Base-by-base conservation (phyloP, 768 basidiomycete genomes). In the Calocera viscosa region DNA sequence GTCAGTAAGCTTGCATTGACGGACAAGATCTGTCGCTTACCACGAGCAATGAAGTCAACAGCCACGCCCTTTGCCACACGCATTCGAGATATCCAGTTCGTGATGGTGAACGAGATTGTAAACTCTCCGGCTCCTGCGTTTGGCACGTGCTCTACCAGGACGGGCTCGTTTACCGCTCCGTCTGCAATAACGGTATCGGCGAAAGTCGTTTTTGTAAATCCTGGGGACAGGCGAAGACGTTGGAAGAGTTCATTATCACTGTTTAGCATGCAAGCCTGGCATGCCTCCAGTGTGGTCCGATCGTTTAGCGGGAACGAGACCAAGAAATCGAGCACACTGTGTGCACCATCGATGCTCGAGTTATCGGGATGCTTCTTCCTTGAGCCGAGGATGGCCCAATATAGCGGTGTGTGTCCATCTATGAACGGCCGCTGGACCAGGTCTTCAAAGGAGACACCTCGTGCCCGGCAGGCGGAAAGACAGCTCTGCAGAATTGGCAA, bases 371-470 rank as follows among this genome's bases (percentile, higher is more conserved):
- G 33, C 32, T 5, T 19, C 22, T 53, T 22, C 66, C 67, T 33
- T 28, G 30, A 49, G 65, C 86, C 87, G 26, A 89, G 75, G 69
- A 89, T 83, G 0, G 84, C 84, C 89, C 89, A 90, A 72, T 89
- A 89, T 1, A 90, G 69, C 0, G 86, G 84, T 0, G 84, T 84
- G 70, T 85, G 86, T 0, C 77, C 78, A 70, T 89, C 88, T 39
- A 89, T 83, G 10, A 78, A 83, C 32, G 75, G 80, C 49, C 88
- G 84, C 71, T 88, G 88, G 0, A 90, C 76, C 10, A 90, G 71
- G 0, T 77, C 67, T 0, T 84, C 79, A 39, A 89, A 76, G 2
- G 82, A 80, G 1, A 89, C 69, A 19, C 75, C 75, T 39, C 84
- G 78, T 0, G 79, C 72, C 10, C 73, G 70, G 70, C 88, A 89